Evolutionary conservation across 371 early-diverging fungal species (phyloP), one percentile per base, ranked within the genome.

Genomic region (Dinochytrium kinnereticum): DNA sequence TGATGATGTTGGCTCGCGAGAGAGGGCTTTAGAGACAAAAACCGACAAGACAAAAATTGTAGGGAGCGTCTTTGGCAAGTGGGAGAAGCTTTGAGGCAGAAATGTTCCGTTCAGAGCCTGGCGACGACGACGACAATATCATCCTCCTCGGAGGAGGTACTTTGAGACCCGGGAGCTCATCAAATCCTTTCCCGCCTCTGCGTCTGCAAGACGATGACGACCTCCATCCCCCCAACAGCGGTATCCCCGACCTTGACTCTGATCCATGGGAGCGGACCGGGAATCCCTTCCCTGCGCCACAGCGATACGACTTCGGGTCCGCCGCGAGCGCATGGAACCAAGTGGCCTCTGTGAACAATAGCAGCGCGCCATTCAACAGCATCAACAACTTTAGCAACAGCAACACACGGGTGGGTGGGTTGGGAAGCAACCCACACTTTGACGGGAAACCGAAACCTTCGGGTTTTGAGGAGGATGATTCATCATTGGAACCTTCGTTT

Each of bases 191-290:
- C 21, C 49, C 49, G 10, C 49, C 49, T 44, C 49, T 44, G 44
- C 44, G 44, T 44, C 44, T 44, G 7, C 19, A 44, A 7, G 44
- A 44, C 13, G 19, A 44, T 24, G n/a, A 53, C 10, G 55, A 53
- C 55, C 5, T n/a, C 5, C n/a, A n/a, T n/a, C n/a, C n/a, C n/a
- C 55, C 24, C 7, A 26, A 26, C 5, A 5, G 13, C 24, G 13
- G 26, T 26, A 24, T 26, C n/a, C 55, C 55, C 24, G 55, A 53
- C 24, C 55, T 53, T 26, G 55, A 53, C 26, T n/a, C 55, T 53
- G 55, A 53, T 24, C 55, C 55, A 53, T 53, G 55, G 55, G 55
- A 53, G n/a, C 13, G n/a, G 5, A 44, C 49, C 49, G n/a, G n/a
- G n/a, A 44, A 44, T 44, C 13, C 44, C 7, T 44, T 44, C 44